These are phyloP conservation scores for Cochlearia excelsa DNA, from an alignment of 345 rosid genomes.

Conservation along the genomic window DNA sequence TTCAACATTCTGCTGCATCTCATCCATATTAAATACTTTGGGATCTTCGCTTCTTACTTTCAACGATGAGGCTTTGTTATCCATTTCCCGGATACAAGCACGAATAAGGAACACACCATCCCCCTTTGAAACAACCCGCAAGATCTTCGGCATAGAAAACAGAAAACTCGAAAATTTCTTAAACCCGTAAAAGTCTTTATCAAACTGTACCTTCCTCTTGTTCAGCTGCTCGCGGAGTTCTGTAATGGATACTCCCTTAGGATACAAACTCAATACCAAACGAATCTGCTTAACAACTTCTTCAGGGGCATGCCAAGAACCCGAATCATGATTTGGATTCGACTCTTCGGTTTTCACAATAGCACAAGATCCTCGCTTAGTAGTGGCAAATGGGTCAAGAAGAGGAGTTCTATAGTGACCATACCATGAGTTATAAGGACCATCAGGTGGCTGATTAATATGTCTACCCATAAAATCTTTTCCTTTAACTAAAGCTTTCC, in stretches of 20 bases:
- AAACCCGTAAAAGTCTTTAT: constrained; percentile 59
- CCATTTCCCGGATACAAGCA: constrained; percentile 33
- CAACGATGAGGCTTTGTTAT: constrained; percentile 16
- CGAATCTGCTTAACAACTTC: constrained; percentile 49
- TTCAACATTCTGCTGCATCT: constrained; percentile 26
- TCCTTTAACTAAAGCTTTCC: constrained; percentile 53
- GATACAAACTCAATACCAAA: constrained; percentile 45
- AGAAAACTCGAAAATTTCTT: constrained; percentile 59
- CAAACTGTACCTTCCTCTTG: constrained; percentile 40
- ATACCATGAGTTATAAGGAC: constrained; percentile 89
- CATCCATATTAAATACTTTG: constrained; percentile 24
- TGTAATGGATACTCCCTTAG: constrained; percentile 51
- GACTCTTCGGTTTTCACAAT: constrained; percentile 33
- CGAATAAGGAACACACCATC: constrained; percentile 44
- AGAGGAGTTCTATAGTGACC: constrained; percentile 68
- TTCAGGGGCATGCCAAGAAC: constrained; percentile 42
- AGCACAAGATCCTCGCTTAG: constrained; percentile 30
- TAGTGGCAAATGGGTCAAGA: constrained; percentile 61
- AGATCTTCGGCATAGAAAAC: constrained; percentile 57
- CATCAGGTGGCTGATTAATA: constrained; percentile 92
- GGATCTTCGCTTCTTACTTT: constrained; percentile 30
- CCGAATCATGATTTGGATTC: constrained; percentile 34
- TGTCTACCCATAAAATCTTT: constrained; percentile 48
- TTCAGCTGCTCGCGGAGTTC: constrained; percentile 57
- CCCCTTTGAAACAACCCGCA: constrained; percentile 40